Evolutionary conservation across 192 early-diverging fungal species (phyloP), one percentile per base, ranked within the genome.

Genomic region (Chytriomyces sp.): DNA sequence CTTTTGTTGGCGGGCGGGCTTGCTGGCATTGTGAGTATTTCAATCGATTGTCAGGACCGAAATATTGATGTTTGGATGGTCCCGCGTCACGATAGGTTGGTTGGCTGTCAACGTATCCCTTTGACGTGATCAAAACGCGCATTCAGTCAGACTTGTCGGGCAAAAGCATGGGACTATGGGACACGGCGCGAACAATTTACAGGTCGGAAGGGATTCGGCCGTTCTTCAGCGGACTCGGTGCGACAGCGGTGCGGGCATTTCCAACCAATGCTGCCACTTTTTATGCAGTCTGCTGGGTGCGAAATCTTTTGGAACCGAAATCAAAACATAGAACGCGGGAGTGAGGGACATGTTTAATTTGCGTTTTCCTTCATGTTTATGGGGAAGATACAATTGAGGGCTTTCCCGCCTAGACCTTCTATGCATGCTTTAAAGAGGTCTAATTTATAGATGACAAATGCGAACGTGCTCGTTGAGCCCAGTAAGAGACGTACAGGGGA

Each of bases 211-310:
- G 84, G 6, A 52, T 53, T 31, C 25, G 81, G 30, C 73, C 74
- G 8, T 73, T 85, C 7, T 85, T 82, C 44, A 59, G 59, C 32
- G 84, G 84, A 8, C 40, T 80, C 39, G 77, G 74, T 3, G 81
- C 84, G n/a, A 81, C 79, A 12, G 66, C 75, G 19, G 66, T 85
- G 52, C 58, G 84, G 5, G 84, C 80, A 3, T 85, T 85, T 60
- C 84, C 84, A 25, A 85, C 84, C 4, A 85, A 85, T 62, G 84
- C 80, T 3, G 83, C 83, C 6, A 82, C 80, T 17, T 85, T 84
- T 58, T 81, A 79, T 64, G 76, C 66, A 19, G 82, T 84, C 17
- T 68, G 52, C 33, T 68, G 34, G 19, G 56, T 68, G 66, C 49
- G 66, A 5, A 38, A 40, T 37, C 17, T 68, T 19, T 56, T 68